Percentiles rank a stretch among this genome's conserved stretches.
Conservation (phyloP, 2,329 filamentous ascomycete genomes). For the Fusarium sp. region DNA sequence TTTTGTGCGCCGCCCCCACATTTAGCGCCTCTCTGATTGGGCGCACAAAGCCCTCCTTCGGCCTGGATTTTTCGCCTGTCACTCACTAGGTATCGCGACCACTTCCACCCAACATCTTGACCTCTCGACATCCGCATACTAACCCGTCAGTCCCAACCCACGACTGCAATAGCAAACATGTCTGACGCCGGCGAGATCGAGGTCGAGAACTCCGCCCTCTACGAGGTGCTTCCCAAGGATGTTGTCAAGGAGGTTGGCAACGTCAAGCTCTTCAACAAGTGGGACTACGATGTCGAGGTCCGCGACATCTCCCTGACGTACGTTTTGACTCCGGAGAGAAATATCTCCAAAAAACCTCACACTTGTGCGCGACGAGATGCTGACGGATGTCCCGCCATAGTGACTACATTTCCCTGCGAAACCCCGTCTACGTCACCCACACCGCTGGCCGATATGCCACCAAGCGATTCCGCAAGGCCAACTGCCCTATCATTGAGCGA, state of each 20-base stretch:
- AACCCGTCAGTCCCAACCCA: conserved; percentile 57
- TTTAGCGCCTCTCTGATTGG: conserved; percentile 2
- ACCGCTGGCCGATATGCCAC: conserved; percentile 97
- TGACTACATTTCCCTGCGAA: conserved; percentile 99
- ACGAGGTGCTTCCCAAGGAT: conserved; percentile 92
- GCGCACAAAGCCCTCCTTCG: conserved; percentile 19
- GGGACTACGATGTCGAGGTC: conserved; percentile 99
- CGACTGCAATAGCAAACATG: conserved; percentile 75
- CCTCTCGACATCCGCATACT: conserved; percentile 58
- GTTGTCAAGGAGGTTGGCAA: conserved; percentile 89
- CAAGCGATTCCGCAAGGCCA: conserved; percentile 99
- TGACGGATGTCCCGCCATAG: conserved; percentile 66
- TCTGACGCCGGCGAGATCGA: conserved; percentile 96
- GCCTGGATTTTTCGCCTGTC: no score
- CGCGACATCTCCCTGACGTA: conserved; percentile 99
- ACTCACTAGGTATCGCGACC: no score
- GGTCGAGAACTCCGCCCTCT: conserved; percentile 83
- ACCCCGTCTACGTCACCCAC: conserved; percentile 99
- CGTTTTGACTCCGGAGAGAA: conserved; percentile 47
- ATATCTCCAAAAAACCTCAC: conserved; percentile 36
- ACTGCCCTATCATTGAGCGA: conserved; percentile 99
- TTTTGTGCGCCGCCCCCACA: conserved; percentile 22
- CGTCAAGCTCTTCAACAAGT: conserved; percentile 99
- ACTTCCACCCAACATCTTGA: no score
- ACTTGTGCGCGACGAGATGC: conserved; percentile 46